Evolutionary conservation across 305 asterid genomes (phyloP), one percentile per base, ranked within the genome.

Genomic region (Solanum chacoense): DNA sequence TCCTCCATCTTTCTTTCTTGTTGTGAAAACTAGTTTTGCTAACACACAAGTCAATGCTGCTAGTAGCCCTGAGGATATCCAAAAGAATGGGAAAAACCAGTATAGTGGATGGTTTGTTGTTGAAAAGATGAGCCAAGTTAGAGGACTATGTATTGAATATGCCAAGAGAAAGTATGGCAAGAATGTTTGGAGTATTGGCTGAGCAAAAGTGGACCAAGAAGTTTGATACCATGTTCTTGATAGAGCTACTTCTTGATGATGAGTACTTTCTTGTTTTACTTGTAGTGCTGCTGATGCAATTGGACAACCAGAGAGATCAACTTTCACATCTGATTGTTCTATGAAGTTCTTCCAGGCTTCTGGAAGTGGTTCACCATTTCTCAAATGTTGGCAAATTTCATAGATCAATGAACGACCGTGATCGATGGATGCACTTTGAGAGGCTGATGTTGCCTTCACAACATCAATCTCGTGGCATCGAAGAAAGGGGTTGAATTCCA

Each of bases 341-440:
- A 96, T 92, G 93, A 96, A 96, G 14, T 87, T 90, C 89, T 97
- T 94, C 99, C 98, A 96, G 8, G 97, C 93, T 77, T 93, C 93
- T 38, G 99, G 99, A 50, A 96, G 93, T 18, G 98, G 97, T 78
- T 95, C 93, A 4, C 90, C 94, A 88, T 95, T 96, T 89, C 99
- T 93, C 93, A 96, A 77, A 36, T 92, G 95, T 87, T 96, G 99
- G 92, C 98, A 96, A 8, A 96, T 95, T 87, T 94, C 97, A 22
- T 96, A 96, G 63, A 95, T 90, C 89, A 96, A 37, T 7, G 99
- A 95, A 38, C 99, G 97, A 3, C 99, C 99, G 4, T 96, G 99
- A 88, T 96, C 99, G n/a, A 95, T 94, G 3, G 99, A 96, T 59
- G 99, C 98, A 63, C 98, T 95, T 91, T 95, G 95, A 50, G 95